A percentile compares a stretch with the other conserved stretches of the same genome.
Evolutionary conservation across 2,329 filamentous ascomycete species (phyloP).

Genomic region (Microcyclospora pomicola): DNA sequence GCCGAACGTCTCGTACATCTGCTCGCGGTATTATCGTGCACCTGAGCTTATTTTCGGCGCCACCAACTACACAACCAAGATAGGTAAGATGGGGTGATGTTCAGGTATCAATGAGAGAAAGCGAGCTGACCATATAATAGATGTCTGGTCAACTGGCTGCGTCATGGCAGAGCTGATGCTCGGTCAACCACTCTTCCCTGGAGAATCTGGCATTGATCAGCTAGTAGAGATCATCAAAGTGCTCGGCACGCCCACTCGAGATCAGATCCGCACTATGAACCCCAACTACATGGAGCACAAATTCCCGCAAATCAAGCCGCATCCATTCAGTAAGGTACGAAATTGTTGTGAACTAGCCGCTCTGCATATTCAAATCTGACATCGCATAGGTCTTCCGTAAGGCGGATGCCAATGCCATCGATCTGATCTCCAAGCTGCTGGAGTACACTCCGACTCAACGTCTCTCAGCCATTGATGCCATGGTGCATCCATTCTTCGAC

Average conservation of each 20-base stretch:
- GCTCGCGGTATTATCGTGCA: constrained; percentile 95
- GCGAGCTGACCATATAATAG: constrained; percentile 34
- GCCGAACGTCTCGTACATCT: constrained; percentile 98
- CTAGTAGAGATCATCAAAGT: constrained; percentile 99
- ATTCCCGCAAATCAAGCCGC: constrained; percentile 98
- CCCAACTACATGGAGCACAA: constrained; percentile 99
- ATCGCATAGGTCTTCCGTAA: constrained; percentile 73
- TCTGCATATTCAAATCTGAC: constrained; percentile 1
- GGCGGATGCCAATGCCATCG: constrained; percentile 83
- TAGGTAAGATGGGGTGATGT: constrained; percentile 51
- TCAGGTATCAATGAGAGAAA: too few relatives aligned
- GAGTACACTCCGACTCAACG: constrained; percentile 97
- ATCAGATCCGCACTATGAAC: constrained; percentile 99
- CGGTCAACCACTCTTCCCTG: constrained; percentile 91
- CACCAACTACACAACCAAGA: constrained; percentile 99
- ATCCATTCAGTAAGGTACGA: constrained; percentile 83
- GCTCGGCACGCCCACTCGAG: constrained; percentile 84
- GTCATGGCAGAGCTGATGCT: constrained; percentile 99
- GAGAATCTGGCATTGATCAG: constrained; percentile 96
- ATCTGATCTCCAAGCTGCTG: constrained; percentile 81
- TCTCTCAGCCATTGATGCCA: constrained; percentile 82
- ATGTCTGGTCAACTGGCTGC: constrained; percentile 98
- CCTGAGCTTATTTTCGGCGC: constrained; percentile 97
- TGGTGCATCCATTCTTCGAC: constrained; percentile 98
- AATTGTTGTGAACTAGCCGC: background rate